phyloP scores from a whole-genome alignment of 2,329 filamentous ascomycete genomes.

The Verticillium zaregamsianum region DNA sequence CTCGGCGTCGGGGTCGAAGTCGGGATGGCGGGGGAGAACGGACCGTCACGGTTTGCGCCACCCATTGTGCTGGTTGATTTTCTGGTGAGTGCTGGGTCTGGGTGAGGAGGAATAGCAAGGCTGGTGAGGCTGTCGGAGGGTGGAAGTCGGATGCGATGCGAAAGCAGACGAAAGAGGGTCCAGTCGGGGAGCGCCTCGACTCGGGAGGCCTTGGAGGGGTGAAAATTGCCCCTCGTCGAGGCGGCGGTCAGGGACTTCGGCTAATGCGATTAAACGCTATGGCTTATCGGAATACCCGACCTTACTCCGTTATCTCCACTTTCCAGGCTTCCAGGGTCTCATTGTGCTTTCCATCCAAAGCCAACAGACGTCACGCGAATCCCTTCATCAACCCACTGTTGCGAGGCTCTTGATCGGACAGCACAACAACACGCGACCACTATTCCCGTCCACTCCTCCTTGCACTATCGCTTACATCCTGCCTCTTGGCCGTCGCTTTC shows the following conservation, averaged over 20 bases:
- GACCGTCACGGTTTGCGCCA: slow-evolving; percentile 31
- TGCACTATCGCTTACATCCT: not conserved
- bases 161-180: not conserved
- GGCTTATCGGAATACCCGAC: not conserved
- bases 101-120: slow-evolving; percentile 5
- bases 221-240: slow-evolving; percentile 14
- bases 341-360: not conserved
- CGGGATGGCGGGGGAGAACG: not conserved
- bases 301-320: not conserved
- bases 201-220: slow-evolving; percentile 10
- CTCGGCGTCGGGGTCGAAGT: not conserved
- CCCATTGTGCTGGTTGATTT: slow-evolving; percentile 26
- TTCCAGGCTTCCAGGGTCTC: not conserved
- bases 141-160: slow-evolving; percentile 1
- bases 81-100: slow-evolving; percentile 1
- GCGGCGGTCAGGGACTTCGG: slow-evolving; percentile 5
- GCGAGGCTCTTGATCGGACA: not conserved
- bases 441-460: not conserved
- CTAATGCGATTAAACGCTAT: not conserved
- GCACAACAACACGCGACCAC: slow-evolving; percentile 1
- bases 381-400: not conserved
- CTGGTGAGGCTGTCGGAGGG: not conserved
- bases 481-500: not conserved
- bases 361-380: not conserved
- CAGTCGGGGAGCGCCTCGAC: not conserved